Conservation (phyloP, 2,329 filamentous ascomycete species). For the Ascosphaera aggregata region DNA sequence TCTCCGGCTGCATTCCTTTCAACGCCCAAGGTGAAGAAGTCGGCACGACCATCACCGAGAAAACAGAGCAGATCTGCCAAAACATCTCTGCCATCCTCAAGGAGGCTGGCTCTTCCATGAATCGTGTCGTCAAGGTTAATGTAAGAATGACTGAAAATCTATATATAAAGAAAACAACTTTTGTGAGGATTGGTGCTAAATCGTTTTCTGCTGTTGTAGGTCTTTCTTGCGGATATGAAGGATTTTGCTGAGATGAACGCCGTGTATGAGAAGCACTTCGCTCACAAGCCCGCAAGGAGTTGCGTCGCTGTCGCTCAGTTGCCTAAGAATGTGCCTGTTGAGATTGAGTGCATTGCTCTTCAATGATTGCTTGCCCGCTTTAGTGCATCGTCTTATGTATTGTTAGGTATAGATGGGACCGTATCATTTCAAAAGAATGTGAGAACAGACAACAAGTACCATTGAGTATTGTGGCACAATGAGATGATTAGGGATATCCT, state of each 20-base stretch:
- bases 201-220: constrained; percentile 19
- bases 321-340: constrained; percentile 39
- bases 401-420: too few species aligned
- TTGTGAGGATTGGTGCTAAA: neutral
- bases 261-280: constrained; percentile 47
- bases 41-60: constrained; percentile 40
- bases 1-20: constrained; percentile 56
- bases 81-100: constrained; percentile 69
- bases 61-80: constrained; percentile 47
- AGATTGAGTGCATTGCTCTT: constrained; percentile 41
- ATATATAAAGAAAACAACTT: constrained; percentile 1
- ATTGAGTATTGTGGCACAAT: too few species aligned
- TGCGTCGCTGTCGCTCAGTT: constrained; percentile 40
- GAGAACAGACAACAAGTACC: too few species aligned
- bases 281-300: constrained; percentile 37
- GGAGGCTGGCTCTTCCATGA: constrained; percentile 54
- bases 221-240: constrained; percentile 82
- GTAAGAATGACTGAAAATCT: constrained; percentile 10
- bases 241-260: constrained; percentile 65
- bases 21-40: constrained; percentile 36
- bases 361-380: too few species aligned
- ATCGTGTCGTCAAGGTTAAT: constrained; percentile 72
- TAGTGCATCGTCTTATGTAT: too few species aligned
- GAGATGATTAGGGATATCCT: neutral
- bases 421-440: too few species aligned